A percentile compares a stretch with the other conserved stretches of the same genome.
Conservation (phyloP, 148 eudicot species). For the Polygonum maritimum region DNA sequence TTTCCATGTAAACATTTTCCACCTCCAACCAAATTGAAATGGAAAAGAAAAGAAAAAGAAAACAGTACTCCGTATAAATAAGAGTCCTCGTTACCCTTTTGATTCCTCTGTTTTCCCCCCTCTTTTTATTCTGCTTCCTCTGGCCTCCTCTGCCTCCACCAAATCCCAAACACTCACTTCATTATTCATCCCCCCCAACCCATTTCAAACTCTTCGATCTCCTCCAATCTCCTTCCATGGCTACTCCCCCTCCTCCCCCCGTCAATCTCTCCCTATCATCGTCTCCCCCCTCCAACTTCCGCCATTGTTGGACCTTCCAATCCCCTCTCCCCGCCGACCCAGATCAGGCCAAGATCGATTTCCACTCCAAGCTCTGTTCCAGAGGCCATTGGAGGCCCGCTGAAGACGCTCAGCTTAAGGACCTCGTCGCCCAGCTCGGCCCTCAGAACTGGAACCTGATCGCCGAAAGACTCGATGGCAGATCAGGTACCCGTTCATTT, state of each 20-base stretch:
- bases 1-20: not conserved
- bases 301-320: not conserved
- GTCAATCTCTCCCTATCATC: not conserved
- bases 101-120: not conserved
- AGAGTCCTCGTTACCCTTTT: not conserved
- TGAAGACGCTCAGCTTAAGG: conserved; percentile 62
- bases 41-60: not conserved
- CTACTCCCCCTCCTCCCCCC: not conserved
- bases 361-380: conserved; percentile 30
- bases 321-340: not conserved
- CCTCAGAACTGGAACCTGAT: conserved; percentile 80
- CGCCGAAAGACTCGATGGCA: conserved; percentile 46
- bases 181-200: not conserved
- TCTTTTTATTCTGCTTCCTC: not conserved
- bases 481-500: conserved; percentile 41
- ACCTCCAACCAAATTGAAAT: not conserved
- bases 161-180: not conserved
- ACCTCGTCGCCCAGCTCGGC: conserved; percentile 49
- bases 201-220: not conserved
- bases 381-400: conserved; percentile 77
- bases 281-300: not conserved
- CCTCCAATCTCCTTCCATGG: not conserved
- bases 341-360: not conserved
- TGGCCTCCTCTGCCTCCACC: not conserved
- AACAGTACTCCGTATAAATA: not conserved